Base-by-base conservation (phyloP, 1,139 yeast species). In the Candida labiduridarum region DNA sequence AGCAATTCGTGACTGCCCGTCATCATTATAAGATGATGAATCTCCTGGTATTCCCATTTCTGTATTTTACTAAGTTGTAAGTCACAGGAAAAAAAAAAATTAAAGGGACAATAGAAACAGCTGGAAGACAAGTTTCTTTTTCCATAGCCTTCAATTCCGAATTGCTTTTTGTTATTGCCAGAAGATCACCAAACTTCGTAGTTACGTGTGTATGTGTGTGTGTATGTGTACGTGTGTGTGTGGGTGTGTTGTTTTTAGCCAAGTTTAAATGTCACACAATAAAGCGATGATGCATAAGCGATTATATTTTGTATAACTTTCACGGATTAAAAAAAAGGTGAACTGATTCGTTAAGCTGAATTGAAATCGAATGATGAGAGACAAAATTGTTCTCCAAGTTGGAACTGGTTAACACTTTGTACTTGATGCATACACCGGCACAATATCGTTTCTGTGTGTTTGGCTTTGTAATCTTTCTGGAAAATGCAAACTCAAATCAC, bases 261-360 rank as follows among this genome's bases (percentile, higher is more conserved):
- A 19, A 22, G 30, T 22, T 11, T 38, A 38, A 38, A 10, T 38
- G 12, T 35, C 22, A 9, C 30, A 38, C 30, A 38, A 22, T 38
- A 27, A 4, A 15, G 34, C 18, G 34, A 27, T 40, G 43, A 27
- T 40, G 43, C 43, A 40, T 40, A 27, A 40, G 43, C 43, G 43
- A 40, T 40, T 40, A 27, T n/a, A 22, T 38, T 38, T 38, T 35
- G 39, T 18, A 35, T 10, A 6, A 9, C 29, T 8, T 9, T 25
- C 29, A 25, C 29, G 29, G 29, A 25, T 25, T 25, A 25, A 25
- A 25, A 8, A 25, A 25, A 25, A 25, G 10, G 29, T 25, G 6
- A 9, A 25, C 29, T 25, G 29, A 25, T 25, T 25, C 36, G n/a
- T 34, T 14, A 14, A 31, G 15, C 11, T 4, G 29, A 25, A 25